Evolutionary conservation across 202 grass and related monocot genomes (phyloP), one percentile per base, ranked within the genome.

Genomic region (Musa balbisiana): DNA sequence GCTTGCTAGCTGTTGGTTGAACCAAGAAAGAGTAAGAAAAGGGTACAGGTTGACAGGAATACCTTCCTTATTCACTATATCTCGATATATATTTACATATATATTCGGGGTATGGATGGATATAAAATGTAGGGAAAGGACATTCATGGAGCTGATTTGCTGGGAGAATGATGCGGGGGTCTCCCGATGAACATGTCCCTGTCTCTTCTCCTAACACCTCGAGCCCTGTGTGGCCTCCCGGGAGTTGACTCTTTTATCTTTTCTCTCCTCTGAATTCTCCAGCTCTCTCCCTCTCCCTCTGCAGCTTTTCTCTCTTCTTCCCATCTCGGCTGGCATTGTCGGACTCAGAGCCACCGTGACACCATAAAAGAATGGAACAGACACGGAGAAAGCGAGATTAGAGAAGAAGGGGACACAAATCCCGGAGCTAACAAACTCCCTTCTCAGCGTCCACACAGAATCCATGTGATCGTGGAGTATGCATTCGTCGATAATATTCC

Each of bases 371-470:
- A 8, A n/a, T 0, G n/a, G 56, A 60, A 9, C n/a, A n/a, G 56
- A 20, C 56, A 9, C 3, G 2, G 56, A 60, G 14, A 17, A 21
- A 16, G 56, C 3, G 17, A n/a, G 56, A 60, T 58, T 58, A 58
- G 15, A 58, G 14, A 16, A 58, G 14, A 58, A 60, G 56, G 16
- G 3, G 56, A 60, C 56, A 60, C 56, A 60, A 60, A 60, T 60
- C 56, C 56, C 56, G 56, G 56, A 60, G 56, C 56, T 60, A 60
- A 60, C 56, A 60, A 60, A 60, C 56, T 60, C 19, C 56, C n/a
- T 60, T 19, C 15, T 60, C 56, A n/a, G 9, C 56, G n/a, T 60
- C 17, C 15, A 60, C 17, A 60, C 17, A 19, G 16, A 60, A 60
- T 60, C 17, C 19, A 60, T 60, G 56, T 60, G 56, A 60, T 16